phyloP scores from a whole-genome alignment of 202 grass and related monocot genomes.

The Zoysia matrella region DNA sequence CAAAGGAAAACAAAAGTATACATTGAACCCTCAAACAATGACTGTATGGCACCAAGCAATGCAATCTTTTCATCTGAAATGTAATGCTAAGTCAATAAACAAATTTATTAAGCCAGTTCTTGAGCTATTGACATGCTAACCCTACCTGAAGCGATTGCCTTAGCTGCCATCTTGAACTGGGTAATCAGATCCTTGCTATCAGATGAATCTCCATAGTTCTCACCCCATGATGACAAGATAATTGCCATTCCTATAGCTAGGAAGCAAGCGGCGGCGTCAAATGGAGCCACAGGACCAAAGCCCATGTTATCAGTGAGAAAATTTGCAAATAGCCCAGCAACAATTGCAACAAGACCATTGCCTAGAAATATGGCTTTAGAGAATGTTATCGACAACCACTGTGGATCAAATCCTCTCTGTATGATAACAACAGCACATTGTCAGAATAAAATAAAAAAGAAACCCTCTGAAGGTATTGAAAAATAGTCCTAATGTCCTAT shows the following conservation, averaged over 20 bases:
- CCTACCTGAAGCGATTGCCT: slow-evolving; percentile 83
- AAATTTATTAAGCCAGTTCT: slow-evolving; percentile 15
- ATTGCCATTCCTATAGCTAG: slow-evolving; percentile 88
- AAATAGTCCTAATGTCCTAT: neutral
- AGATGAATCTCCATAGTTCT: slow-evolving; percentile 87
- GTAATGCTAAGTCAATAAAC: slow-evolving; percentile 22
- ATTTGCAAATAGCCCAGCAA: slow-evolving; percentile 79
- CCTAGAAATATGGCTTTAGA: slow-evolving; percentile 96
- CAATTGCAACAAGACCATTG: slow-evolving; percentile 81
- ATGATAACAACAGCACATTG: slow-evolving; percentile 39
- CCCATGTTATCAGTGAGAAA: slow-evolving; percentile 77
- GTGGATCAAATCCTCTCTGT: slow-evolving; percentile 89
- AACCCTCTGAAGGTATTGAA: neutral
- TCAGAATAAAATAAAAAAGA: slow-evolving; percentile 23
- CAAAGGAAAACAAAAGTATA: slow-evolving; percentile 94
- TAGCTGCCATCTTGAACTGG: slow-evolving; percentile 79
- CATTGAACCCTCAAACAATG: slow-evolving; percentile 90
- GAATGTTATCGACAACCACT: slow-evolving; percentile 90
- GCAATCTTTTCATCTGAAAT: slow-evolving; percentile 95
- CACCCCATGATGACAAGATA: slow-evolving; percentile 74
- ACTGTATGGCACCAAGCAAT: slow-evolving; percentile 89
- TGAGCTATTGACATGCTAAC: slow-evolving; percentile 19
- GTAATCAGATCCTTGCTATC: slow-evolving; percentile 71
- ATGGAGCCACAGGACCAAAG: slow-evolving; percentile 85
- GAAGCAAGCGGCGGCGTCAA: slow-evolving; percentile 83